A percentile compares a stretch with the other conserved stretches of the same genome.
These are phyloP conservation scores for Diaporthe ampelina DNA, from an alignment of 2,329 filamentous ascomycete genomes.

Conservation along the genomic window DNA sequence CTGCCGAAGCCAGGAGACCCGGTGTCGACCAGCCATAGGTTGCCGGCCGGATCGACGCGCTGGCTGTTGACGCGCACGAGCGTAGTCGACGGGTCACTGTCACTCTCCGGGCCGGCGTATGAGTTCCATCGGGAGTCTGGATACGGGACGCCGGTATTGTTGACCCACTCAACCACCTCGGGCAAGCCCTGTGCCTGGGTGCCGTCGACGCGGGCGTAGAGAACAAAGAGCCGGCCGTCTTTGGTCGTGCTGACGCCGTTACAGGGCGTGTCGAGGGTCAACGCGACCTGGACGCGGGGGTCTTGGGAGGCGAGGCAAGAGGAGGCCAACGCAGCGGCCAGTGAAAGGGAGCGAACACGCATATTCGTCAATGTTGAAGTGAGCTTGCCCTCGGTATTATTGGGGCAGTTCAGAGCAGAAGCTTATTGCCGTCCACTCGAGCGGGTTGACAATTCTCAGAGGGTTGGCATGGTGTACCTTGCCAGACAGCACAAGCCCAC, in stretches of 20 bases:
- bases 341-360: neutral
- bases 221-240: conserved; percentile 36
- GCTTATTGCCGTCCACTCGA: too few species aligned
- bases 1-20: conserved; percentile 37
- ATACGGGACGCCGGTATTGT: conserved; percentile 33
- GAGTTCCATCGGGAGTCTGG: conserved; percentile 39
- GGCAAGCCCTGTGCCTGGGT: conserved; percentile 36
- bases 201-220: conserved; percentile 41
- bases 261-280: conserved; percentile 36
- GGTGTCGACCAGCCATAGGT: conserved; percentile 40
- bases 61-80: conserved; percentile 34
- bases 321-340: neutral
- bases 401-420: neutral
- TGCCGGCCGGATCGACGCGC: conserved; percentile 27
- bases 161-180: conserved; percentile 40
- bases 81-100: conserved; percentile 24
- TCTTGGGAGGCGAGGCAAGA: conserved; percentile 20
- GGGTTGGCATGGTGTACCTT: too few species aligned
- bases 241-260: conserved; percentile 37
- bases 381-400: neutral
- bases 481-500: neutral
- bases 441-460: too few species aligned
- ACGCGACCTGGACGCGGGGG: conserved; percentile 32
- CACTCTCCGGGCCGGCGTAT: conserved; percentile 20
- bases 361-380: neutral